Percentiles rank a stretch among this genome's conserved stretches.
These are phyloP conservation scores for Teratosphaeria nubilosa DNA, from an alignment of 2,329 filamentous ascomycete genomes.

Conservation along the genomic window DNA sequence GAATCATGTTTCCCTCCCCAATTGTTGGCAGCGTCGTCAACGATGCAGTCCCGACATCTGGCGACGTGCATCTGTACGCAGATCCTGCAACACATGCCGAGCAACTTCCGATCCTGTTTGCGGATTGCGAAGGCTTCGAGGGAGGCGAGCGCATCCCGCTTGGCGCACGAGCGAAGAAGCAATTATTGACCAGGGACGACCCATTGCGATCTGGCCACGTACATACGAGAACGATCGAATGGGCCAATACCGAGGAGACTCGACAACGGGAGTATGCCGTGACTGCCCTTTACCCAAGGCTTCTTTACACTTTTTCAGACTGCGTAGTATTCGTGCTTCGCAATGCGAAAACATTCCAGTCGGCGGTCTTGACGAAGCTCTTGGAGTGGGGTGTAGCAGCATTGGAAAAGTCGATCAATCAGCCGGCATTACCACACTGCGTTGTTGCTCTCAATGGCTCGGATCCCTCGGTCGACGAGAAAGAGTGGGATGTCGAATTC, in stretches of 20 bases:
- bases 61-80: conserved; percentile 43
- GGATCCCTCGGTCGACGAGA: conserved; percentile 23
- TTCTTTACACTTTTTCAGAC: conserved; percentile 36
- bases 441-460: conserved; percentile 39
- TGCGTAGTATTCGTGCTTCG: conserved; percentile 34
- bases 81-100: conserved; percentile 35
- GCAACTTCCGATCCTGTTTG: conserved; percentile 36
- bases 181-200: conserved; percentile 2
- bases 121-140: conserved; percentile 44
- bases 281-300: conserved; percentile 30
- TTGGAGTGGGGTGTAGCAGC: conserved; percentile 43
- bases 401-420: conserved; percentile 45
- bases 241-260: conserved; percentile 22
- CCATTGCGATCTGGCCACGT: conserved; percentile 7
- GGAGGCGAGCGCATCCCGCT: conserved; percentile 37
- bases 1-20: conserved; percentile 29
- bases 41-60: conserved; percentile 36
- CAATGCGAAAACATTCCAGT: conserved; percentile 29
- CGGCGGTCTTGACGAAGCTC: conserved; percentile 28
- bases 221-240: conserved; percentile 21
- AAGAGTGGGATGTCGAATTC: conserved; percentile 25
- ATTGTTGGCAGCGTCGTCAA: conserved; percentile 35
- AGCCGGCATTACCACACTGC: conserved; percentile 45
- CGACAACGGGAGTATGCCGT: conserved; percentile 29
- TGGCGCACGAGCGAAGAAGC: conserved; percentile 16